These are phyloP conservation scores for Globisporangium orthogonon DNA, from an alignment of 352 stramenopile species.

Conservation along the genomic window DNA sequence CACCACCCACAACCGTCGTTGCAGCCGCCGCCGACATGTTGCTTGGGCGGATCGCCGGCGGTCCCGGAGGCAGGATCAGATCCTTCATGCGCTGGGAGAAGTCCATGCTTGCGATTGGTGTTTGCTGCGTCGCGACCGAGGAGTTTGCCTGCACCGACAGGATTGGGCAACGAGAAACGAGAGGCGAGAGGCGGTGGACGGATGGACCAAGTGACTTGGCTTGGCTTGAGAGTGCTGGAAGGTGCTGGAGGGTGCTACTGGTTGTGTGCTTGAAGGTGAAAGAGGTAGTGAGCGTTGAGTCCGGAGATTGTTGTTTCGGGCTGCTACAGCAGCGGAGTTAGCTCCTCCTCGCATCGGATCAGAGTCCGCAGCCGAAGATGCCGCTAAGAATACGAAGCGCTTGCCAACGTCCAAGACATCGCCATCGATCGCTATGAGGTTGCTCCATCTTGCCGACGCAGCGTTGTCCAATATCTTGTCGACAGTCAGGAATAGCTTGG, in stretches of 20 bases:
- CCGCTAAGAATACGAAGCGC: no score
- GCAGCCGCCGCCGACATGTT: conserved; percentile 16
- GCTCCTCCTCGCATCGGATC: background rate
- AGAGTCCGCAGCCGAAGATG: background rate
- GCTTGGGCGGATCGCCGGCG: conserved; percentile 43
- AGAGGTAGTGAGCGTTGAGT: conserved; percentile 3
- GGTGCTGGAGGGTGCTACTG: background rate
- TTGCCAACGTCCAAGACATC: no score
- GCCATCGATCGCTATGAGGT: no score
- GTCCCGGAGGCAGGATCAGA: conserved; percentile 44
- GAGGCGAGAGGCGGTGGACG: background rate
- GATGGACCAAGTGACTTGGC: background rate
- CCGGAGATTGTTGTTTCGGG: background rate
- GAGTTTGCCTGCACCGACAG: background rate
- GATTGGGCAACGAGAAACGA: background rate
- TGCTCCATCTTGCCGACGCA: no score
- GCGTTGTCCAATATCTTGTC: no score
- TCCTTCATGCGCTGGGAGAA: conserved; percentile 76
- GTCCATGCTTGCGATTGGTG: conserved; percentile 29
- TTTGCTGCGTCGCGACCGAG: background rate
- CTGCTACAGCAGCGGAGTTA: background rate
- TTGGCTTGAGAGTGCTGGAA: background rate
- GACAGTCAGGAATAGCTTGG: no score
- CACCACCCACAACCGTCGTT: conserved; percentile 21
- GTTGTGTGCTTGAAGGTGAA: conserved; percentile 6